Evolutionary conservation across 1,284 basidiomycete genomes (phyloP).

Genomic region (Inonotus obliquus): DNA sequence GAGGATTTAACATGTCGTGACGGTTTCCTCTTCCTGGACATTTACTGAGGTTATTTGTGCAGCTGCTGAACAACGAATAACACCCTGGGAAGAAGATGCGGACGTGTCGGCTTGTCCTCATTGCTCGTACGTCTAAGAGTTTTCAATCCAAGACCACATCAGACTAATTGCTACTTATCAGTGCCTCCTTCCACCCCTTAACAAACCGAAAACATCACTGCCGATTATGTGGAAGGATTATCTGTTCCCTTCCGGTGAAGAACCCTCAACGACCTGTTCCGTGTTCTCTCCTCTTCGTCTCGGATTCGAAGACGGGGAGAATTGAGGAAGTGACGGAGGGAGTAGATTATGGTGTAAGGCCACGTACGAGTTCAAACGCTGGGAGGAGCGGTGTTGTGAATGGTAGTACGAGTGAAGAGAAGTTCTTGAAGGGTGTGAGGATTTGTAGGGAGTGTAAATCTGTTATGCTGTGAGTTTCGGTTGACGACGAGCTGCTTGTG

Average conservation of each 20-base stretch:
- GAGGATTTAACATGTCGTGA: slow-evolving; percentile 19
- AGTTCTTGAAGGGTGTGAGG: slow-evolving; percentile 77
- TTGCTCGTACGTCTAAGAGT: slow-evolving; percentile 61
- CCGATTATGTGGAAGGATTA: slow-evolving; percentile 87
- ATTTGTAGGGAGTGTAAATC: slow-evolving; percentile 81
- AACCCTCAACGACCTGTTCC: slow-evolving; percentile 60
- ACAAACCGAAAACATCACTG: slow-evolving; percentile 97
- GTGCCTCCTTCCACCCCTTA: slow-evolving; percentile 81
- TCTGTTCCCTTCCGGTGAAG: slow-evolving; percentile 87
- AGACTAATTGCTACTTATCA: slow-evolving; percentile 24
- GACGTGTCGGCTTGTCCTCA: slow-evolving; percentile 76
- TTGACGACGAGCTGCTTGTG: background rate
- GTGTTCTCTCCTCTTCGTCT: slow-evolving; percentile 79
- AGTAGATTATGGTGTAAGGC: slow-evolving; percentile 77
- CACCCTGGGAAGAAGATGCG: slow-evolving; percentile 91
- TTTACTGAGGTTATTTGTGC: slow-evolving; percentile 14
- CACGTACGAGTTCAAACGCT: slow-evolving; percentile 30
- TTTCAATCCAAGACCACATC: background rate
- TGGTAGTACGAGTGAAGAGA: slow-evolving; percentile 58
- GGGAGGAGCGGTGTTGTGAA: slow-evolving; percentile 25
- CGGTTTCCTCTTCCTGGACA: background rate
- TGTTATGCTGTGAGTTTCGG: slow-evolving; percentile 61
- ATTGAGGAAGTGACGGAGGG: slow-evolving; percentile 87
- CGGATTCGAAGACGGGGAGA: slow-evolving; percentile 65
- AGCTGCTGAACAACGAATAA: slow-evolving; percentile 89